A percentile compares a stretch with the other conserved stretches of the same genome.
Conservation (phyloP, 2,329 filamentous ascomycete species). For the Alternaria viburni region DNA sequence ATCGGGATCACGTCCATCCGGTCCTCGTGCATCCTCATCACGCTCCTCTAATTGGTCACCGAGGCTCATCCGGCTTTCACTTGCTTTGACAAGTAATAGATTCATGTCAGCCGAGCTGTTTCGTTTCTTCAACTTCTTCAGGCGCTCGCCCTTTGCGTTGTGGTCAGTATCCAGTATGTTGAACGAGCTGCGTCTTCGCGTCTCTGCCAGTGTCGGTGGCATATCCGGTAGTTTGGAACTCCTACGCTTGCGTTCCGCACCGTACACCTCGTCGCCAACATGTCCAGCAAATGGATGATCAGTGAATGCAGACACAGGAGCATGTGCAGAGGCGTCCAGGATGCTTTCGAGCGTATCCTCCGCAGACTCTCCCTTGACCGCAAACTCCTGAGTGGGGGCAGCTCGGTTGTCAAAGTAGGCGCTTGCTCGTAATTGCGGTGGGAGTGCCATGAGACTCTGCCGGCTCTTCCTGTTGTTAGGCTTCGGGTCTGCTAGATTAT, state of each 20-base stretch:
- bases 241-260: constrained; percentile 53
- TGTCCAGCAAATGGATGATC: constrained; percentile 84
- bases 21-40: constrained; percentile 40
- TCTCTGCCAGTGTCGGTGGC: constrained; percentile 29
- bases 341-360: constrained; percentile 90
- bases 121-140: constrained; percentile 51
- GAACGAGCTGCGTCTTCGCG: constrained; percentile 47
- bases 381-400: constrained; percentile 60
- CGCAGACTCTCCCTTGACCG: constrained; percentile 76
- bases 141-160: constrained; percentile 42
- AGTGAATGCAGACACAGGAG: constrained; percentile 89
- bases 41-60: constrained; percentile 39
- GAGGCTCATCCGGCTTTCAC: constrained; percentile 47
- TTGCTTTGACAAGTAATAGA: constrained; percentile 39
- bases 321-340: constrained; percentile 83
- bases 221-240: constrained; percentile 41
- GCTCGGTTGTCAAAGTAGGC: constrained; percentile 79
- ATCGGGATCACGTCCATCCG: constrained; percentile 22
- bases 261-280: constrained; percentile 77
- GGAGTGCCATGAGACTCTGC: constrained; percentile 63
- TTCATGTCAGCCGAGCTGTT: constrained; percentile 50
- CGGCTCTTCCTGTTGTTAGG: constrained; percentile 39
- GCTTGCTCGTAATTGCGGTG: constrained; percentile 87
- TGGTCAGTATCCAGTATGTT: constrained; percentile 47
- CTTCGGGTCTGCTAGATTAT: constrained; percentile 9